Base-by-base conservation (phyloP, 2,329 filamentous ascomycete genomes). In the Pestalotiopsis sp. region DNA sequence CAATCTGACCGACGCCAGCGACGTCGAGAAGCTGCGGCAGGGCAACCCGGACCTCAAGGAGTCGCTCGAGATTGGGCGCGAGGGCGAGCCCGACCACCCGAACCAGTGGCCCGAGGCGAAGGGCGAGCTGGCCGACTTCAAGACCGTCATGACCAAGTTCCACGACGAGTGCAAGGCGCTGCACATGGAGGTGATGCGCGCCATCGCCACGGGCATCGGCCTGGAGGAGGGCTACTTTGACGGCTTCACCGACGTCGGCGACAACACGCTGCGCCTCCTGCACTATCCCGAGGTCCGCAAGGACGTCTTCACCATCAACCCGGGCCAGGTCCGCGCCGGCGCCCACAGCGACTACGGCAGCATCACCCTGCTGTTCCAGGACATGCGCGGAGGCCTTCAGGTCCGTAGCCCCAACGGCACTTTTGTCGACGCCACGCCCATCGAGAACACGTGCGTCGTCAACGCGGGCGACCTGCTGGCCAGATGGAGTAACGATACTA, bases 401-500 rank as follows among this genome's bases (percentile, higher is more conserved):
- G 86, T 87, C 23, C 87, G 89, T 75, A 92, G 90, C 63, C 93
- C 94, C 0, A 91, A 88, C 56, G 93, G 93, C 2, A 89, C 86
- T 0, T 97, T 95, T 75, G 90, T 97, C 52, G 89, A 97, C 75
- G 95, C 93, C 1, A 93, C 89, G 6, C 81, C 73, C 31, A 74
- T 77, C 67, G 69, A 72, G 57, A 70, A 74, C 6, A 75, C 76
- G 4, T 70, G 76, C 59, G 77, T 84, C 0, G 78, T 84, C 73
- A 84, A 82, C 65, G 76, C 80, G n/a, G 81, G 80, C 14, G 81
- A 98, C 77, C 78, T 98, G 73, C 83, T 98, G 64, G 91, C 93
- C 1, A 86, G 94, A 66, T 97, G 94, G 95, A 93, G 92, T 72
- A 98, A 98, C 76, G 93, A 97, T 76, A 92, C 89, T 4, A 97